Conservation (phyloP, 495 filamentous ascomycete genomes). For the Penicillium maclennaniae region DNA sequence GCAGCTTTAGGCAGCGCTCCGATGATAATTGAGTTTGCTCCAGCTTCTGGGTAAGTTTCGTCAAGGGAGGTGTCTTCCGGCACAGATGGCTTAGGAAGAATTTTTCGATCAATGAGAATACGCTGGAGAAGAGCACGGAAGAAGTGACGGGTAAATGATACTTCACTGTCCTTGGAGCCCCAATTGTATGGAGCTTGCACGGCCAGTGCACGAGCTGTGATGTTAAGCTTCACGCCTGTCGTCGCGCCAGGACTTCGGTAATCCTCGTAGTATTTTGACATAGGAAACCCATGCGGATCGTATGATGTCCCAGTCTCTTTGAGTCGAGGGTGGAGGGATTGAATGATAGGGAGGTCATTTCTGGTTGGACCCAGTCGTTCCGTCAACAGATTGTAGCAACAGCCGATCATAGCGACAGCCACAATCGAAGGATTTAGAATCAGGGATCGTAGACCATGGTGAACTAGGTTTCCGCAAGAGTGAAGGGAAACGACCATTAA, state of each 20-base stretch:
- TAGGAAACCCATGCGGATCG: constrained; percentile 89
- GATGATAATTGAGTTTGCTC: constrained; percentile 59
- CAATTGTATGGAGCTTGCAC: constrained; percentile 93
- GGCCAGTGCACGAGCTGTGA: constrained; percentile 95
- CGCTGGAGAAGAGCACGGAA: constrained; percentile 88
- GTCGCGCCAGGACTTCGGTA: constrained; percentile 48
- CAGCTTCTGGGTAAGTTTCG: constrained; percentile 25
- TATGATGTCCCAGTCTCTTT: constrained; percentile 54
- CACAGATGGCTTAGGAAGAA: constrained; percentile 56
- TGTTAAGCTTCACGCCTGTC: constrained; percentile 75
- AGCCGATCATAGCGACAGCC: constrained; percentile 90
- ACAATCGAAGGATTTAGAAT: constrained; percentile 75
- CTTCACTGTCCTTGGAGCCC: constrained; percentile 72
- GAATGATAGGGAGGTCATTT: constrained; percentile 71
- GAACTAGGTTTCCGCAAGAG: constrained; percentile 94
- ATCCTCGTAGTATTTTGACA: constrained; percentile 68
- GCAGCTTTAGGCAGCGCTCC: constrained; percentile 77
- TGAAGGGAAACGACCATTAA: constrained; percentile 93
- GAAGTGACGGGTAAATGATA: constrained; percentile 90
- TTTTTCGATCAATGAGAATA: constrained; percentile 76
- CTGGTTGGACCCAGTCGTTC: constrained; percentile 84
- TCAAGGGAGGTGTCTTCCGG: constrained; percentile 26
- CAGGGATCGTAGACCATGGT: constrained; percentile 86
- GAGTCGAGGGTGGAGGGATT: constrained; percentile 54
- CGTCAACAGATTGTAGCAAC: constrained; percentile 95